Conservation (phyloP, 768 basidiomycete genomes). For the Cytidiella melzeri region DNA sequence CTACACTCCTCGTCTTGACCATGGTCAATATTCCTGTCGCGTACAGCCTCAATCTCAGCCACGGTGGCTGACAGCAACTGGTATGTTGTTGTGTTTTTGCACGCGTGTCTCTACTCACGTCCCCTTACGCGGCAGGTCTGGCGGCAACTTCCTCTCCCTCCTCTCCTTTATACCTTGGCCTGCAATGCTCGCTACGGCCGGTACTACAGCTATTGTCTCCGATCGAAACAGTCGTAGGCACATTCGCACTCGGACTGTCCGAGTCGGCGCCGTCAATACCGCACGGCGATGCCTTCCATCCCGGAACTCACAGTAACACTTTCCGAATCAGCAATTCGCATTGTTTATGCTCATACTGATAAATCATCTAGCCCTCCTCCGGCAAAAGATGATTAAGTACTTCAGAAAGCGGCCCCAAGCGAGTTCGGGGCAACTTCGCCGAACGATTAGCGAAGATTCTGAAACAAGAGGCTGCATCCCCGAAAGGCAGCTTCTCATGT, state of each 20-base stretch:
- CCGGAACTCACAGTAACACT: constrained; percentile 19
- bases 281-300: constrained; percentile 50
- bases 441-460: constrained; percentile 31
- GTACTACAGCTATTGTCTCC: constrained; percentile 40
- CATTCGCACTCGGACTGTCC: constrained; percentile 68
- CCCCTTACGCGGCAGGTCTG: constrained; percentile 14
- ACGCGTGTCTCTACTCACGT: background rate
- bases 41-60: constrained; percentile 50
- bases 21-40: constrained; percentile 65
- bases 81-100: constrained; percentile 8
- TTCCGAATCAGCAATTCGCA: too few relatives aligned
- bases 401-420: constrained; percentile 51
- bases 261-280: constrained; percentile 68
- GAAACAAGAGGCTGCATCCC: constrained; percentile 20
- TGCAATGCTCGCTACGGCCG: constrained; percentile 29
- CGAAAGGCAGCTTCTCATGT: constrained; percentile 35
- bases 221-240: constrained; percentile 74
- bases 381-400: constrained; percentile 48
- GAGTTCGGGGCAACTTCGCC: constrained; percentile 52
- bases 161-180: constrained; percentile 70
- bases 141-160: constrained; percentile 36
- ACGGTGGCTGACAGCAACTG: constrained; percentile 14
- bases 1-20: constrained; percentile 51
- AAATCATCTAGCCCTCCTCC: constrained; percentile 1
- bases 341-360: background rate